These are phyloP conservation scores for Saccharomycopsis hybrid DNA, from an alignment of 1,139 yeast genomes.

Conservation along the genomic window DNA sequence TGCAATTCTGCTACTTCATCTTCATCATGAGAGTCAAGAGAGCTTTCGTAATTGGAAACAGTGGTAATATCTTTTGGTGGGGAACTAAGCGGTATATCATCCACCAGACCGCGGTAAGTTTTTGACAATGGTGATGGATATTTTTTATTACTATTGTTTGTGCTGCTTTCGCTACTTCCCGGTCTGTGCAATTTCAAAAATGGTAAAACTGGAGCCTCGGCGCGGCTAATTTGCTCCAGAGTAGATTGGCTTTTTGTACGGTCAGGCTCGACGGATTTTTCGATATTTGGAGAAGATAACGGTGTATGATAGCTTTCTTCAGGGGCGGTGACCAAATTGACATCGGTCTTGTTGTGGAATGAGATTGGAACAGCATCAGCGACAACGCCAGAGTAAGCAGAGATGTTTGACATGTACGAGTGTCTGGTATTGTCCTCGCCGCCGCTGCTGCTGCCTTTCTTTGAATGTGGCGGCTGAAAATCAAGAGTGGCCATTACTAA, in stretches of 20 bases:
- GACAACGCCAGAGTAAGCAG: conserved; percentile 11
- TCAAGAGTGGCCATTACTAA: neutral
- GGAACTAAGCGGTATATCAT: conserved; percentile 9
- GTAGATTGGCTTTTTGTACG: too few species aligned
- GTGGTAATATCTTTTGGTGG: conserved; percentile 20
- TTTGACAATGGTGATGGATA: too few species aligned
- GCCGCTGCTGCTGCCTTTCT: neutral
- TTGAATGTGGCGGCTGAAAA: neutral
- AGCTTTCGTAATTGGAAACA: conserved; percentile 18
- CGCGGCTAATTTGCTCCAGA: too few species aligned
- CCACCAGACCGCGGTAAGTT: neutral
- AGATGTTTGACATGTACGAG: conserved; percentile 13
- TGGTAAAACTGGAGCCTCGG: too few species aligned
- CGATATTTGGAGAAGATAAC: conserved; percentile 13
- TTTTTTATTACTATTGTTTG: too few species aligned
- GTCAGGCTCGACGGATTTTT: neutral
- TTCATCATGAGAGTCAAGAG: conserved; percentile 14
- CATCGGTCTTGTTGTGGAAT: conserved; percentile 1
- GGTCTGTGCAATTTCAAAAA: too few species aligned
- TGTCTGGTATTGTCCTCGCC: neutral
- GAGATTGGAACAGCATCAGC: conserved; percentile 16
- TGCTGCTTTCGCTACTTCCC: too few species aligned
- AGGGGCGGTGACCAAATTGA: conserved; percentile 2
- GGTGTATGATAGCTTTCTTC: conserved; percentile 13
- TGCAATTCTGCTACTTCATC: conserved; percentile 3